phyloP scores from a whole-genome alignment of 257 asterid species.

The Perilla frutescens region DNA sequence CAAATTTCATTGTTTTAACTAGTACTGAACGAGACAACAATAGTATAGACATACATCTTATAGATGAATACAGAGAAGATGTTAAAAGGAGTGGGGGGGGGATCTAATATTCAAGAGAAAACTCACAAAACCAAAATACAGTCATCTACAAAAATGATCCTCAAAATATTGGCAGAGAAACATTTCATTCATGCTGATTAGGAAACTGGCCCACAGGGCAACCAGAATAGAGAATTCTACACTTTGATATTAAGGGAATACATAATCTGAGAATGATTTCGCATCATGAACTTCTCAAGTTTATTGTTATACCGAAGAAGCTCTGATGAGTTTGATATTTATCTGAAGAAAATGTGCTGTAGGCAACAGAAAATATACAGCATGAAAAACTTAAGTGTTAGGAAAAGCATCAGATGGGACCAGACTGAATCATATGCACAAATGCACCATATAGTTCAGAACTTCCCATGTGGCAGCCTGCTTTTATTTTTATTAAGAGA shows the following conservation, averaged over 20 bases:
- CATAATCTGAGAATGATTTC: neutral
- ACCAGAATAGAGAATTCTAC: conserved; percentile 5
- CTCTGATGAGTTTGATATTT: neutral
- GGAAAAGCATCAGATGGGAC: neutral
- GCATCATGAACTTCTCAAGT: neutral
- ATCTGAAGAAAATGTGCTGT: neutral
- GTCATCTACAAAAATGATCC: neutral
- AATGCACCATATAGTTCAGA: neutral
- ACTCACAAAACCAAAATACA: neutral
- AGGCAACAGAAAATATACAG: neutral
- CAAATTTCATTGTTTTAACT: conserved; percentile 18
- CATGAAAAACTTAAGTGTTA: neutral
- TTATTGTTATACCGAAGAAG: conserved; percentile 1
- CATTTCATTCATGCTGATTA: neutral
- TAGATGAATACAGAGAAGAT: neutral
- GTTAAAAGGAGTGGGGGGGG: too few species aligned
- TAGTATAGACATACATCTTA: neutral
- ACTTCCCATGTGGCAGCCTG: neutral
- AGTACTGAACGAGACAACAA: neutral
- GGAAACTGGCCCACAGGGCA: neutral
- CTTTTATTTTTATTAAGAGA: neutral
- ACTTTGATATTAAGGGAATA: conserved; percentile 4
- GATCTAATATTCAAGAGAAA: neutral
- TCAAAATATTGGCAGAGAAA: conserved; percentile 5
- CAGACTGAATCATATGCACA: neutral